A percentile compares a stretch with the other conserved stretches of the same genome.
These are phyloP conservation scores for Colletotrichum melonis DNA, from an alignment of 2,329 filamentous ascomycete species.

Conservation along the genomic window DNA sequence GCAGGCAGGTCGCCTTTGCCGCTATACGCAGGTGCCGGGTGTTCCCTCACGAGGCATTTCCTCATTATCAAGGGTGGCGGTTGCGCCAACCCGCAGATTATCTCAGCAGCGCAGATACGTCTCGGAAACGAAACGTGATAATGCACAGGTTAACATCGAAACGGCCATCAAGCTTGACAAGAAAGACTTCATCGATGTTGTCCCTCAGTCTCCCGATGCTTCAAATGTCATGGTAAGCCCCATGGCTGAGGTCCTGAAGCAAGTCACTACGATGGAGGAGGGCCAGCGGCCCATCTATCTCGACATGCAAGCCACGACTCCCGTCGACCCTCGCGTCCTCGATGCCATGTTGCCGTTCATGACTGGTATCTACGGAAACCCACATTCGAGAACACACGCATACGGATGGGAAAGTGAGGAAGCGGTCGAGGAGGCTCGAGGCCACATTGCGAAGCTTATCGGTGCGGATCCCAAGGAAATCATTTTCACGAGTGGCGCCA, in stretches of 20 bases:
- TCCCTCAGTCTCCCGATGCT: conserved; percentile 55
- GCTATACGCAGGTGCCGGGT: conserved; percentile 51
- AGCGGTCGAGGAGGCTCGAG: conserved; percentile 87
- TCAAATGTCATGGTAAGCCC: conserved; percentile 81
- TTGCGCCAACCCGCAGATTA: conserved; percentile 41
- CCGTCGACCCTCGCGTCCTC: conserved; percentile 91
- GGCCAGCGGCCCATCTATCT: conserved; percentile 95
- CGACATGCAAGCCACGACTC: conserved; percentile 98
- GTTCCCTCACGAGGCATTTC: conserved; percentile 48
- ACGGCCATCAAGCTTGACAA: conserved; percentile 88
- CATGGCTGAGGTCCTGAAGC: conserved; percentile 87
- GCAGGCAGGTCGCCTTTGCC: conserved; percentile 75
- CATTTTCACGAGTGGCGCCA: conserved; percentile 97
- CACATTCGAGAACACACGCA: conserved; percentile 95
- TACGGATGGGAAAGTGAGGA: conserved; percentile 99
- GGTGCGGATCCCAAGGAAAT: conserved; percentile 98
- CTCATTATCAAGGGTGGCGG: conserved; percentile 47
- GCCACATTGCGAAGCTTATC: conserved; percentile 86
- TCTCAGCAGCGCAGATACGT: conserved; percentile 76
- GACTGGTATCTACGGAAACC: conserved; percentile 94
- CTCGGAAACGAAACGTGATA: conserved; percentile 81
- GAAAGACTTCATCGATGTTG: conserved; percentile 78
- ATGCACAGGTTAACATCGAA: conserved; percentile 84
- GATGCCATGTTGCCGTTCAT: conserved; percentile 97
- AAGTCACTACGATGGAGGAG: conserved; percentile 92